Evolutionary conservation across 306 rosid species (phyloP).

Genomic region (Gynostemma pentaphyllum): DNA sequence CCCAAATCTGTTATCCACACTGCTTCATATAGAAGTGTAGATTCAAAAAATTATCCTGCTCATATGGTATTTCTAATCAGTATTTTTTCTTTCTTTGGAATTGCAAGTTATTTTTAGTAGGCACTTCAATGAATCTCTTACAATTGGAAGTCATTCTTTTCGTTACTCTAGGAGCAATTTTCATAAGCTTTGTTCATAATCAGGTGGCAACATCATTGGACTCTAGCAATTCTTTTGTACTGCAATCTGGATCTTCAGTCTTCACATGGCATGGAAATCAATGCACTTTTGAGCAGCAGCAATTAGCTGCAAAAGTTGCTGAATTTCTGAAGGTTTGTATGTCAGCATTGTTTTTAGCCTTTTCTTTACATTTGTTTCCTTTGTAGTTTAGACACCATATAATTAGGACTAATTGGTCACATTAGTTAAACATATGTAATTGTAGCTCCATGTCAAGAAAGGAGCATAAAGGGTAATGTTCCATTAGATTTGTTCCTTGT

Average conservation of each 20-base stretch:
- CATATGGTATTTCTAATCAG: background rate
- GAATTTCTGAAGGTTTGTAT: slow-evolving; percentile 68
- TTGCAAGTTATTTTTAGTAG: background rate
- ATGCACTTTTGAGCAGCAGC: slow-evolving; percentile 80
- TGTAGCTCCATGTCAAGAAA: background rate
- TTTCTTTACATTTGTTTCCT: background rate
- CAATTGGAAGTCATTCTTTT: background rate
- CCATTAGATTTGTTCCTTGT: background rate
- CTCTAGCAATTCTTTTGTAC: slow-evolving; percentile 64
- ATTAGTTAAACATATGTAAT: background rate
- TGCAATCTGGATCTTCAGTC: slow-evolving; percentile 79
- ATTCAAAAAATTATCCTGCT: background rate
- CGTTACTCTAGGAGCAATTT: background rate
- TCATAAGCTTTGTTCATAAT: slow-evolving; percentile 8
- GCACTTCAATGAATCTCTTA: background rate
- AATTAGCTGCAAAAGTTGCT: slow-evolving; percentile 70
- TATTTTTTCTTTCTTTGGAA: background rate
- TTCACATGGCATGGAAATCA: slow-evolving; percentile 95
- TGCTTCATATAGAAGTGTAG: background rate
- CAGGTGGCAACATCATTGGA: slow-evolving; percentile 80
- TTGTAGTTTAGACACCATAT: background rate
- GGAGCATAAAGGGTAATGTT: background rate
- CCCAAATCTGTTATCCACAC: background rate
- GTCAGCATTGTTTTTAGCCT: background rate
- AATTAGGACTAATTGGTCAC: background rate